Conservation (phyloP, 179 eudicot genomes). For the Amaranthus tricolor region DNA sequence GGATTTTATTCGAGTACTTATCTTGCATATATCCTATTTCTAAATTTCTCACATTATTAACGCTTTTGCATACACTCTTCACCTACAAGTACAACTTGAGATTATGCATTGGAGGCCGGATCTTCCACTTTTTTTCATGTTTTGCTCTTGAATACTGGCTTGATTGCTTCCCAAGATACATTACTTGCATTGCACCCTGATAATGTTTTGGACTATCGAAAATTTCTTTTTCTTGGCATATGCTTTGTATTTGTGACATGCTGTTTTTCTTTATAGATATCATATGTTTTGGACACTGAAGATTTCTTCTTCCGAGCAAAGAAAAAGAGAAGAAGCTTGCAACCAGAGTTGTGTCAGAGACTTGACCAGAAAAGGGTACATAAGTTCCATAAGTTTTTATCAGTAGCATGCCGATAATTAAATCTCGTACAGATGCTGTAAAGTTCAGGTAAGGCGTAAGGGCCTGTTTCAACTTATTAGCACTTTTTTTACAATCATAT, state of each 20-base stretch:
- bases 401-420: conserved; percentile 24
- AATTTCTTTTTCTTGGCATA: neutral
- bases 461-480: too few species aligned
- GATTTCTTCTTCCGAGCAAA: conserved; percentile 64
- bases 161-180: neutral
- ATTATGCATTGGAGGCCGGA: too few species aligned
- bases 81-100: too few species aligned
- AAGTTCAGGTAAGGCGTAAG: conserved; percentile 18
- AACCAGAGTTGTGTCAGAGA: conserved; percentile 25
- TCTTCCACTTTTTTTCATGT: too few species aligned
- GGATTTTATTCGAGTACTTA: too few species aligned
- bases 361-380: conserved; percentile 40
- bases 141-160: neutral
- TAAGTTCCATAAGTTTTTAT: conserved; percentile 54
- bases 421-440: conserved; percentile 14
- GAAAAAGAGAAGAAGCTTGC: conserved; percentile 34
- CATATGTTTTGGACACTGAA: conserved; percentile 87
- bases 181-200: neutral
- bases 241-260: conserved; percentile 18
- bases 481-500: too few species aligned
- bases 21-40: too few species aligned
- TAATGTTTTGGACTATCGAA: neutral
- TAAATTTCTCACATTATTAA: too few species aligned
- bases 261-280: conserved; percentile 52
- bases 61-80: too few species aligned